Conservation (phyloP, 2,329 filamentous ascomycete species). For the Ascochyta pisi region DNA sequence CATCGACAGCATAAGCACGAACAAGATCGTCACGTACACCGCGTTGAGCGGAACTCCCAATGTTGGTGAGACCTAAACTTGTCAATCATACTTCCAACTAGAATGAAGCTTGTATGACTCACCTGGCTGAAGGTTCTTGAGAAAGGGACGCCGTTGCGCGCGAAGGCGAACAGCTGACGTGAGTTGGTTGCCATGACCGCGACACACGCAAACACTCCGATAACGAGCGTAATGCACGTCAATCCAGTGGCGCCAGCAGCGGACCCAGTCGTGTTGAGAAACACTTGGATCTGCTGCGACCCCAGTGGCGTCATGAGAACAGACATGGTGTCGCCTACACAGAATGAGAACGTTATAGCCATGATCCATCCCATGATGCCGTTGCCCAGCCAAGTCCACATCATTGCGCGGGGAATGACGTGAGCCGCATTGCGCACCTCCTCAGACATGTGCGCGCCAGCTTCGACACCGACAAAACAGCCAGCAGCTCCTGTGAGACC, state of each 20-base stretch:
- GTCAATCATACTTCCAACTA: no score
- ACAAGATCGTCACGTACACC: slow-evolving; percentile 24
- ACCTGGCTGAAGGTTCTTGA: slow-evolving; percentile 34
- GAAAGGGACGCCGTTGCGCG: slow-evolving; percentile 34
- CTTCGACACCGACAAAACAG: slow-evolving; percentile 36
- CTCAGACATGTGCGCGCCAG: slow-evolving; percentile 41
- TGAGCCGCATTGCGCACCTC: slow-evolving; percentile 37
- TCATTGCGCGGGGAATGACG: slow-evolving; percentile 47
- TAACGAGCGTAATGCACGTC: slow-evolving; percentile 31
- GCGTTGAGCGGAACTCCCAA: slow-evolving; percentile 35
- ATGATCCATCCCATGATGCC: slow-evolving; percentile 46
- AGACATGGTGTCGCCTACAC: slow-evolving; percentile 17
- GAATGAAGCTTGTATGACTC: background rate
- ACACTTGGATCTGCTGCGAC: slow-evolving; percentile 33
- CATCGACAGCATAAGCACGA: slow-evolving; percentile 33
- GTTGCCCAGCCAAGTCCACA: slow-evolving; percentile 46
- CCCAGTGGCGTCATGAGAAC: slow-evolving; percentile 25
- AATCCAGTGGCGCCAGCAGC: slow-evolving; percentile 25
- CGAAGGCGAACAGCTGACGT: slow-evolving; percentile 39
- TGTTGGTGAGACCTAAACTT: slow-evolving; percentile 22
- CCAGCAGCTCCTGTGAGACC: slow-evolving; percentile 39
- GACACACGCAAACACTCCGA: slow-evolving; percentile 30
- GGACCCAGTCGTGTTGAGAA: slow-evolving; percentile 32
- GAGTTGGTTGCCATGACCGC: slow-evolving; percentile 32
- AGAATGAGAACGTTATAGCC: slow-evolving; percentile 26